Evolutionary conservation across 2,329 filamentous ascomycete genomes (phyloP).

Genomic region (Paraphaeosphaeria sporulosa): DNA sequence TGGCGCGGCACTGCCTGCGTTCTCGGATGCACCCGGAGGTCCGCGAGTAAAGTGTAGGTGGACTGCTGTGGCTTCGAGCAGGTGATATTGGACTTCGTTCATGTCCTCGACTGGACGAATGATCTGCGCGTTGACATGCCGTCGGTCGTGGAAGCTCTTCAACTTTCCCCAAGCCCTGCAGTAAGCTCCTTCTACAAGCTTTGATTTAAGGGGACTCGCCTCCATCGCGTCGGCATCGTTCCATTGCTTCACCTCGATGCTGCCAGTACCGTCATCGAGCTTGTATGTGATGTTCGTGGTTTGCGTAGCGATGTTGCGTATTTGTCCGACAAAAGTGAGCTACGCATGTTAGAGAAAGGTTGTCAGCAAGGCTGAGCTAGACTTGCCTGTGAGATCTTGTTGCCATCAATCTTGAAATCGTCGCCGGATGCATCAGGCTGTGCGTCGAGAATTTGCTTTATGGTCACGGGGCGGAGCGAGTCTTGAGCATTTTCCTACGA

Average conservation of each 20-base stretch:
- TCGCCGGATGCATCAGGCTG: slow-evolving; percentile 63
- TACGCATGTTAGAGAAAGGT: slow-evolving; percentile 49
- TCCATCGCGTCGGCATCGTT: slow-evolving; percentile 68
- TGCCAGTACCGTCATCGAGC: slow-evolving; percentile 92
- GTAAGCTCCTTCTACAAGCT: slow-evolving; percentile 76
- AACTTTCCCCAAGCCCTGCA: slow-evolving; percentile 86
- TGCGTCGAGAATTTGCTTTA: slow-evolving; percentile 91
- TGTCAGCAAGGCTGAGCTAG: not conserved
- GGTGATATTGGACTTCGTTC: slow-evolving; percentile 92
- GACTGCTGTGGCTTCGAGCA: slow-evolving; percentile 87
- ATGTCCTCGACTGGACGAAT: slow-evolving; percentile 82
- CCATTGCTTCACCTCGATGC: slow-evolving; percentile 91
- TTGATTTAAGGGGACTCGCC: slow-evolving; percentile 56
- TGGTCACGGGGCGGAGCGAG: slow-evolving; percentile 89
- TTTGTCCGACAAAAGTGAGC: slow-evolving; percentile 87
- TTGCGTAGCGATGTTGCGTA: slow-evolving; percentile 85
- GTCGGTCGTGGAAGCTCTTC: slow-evolving; percentile 83
- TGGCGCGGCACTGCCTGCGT: slow-evolving; percentile 47
- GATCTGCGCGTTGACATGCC: slow-evolving; percentile 79
- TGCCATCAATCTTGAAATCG: slow-evolving; percentile 84
- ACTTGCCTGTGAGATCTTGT: slow-evolving; percentile 68
- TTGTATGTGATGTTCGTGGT: slow-evolving; percentile 91
- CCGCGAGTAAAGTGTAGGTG: slow-evolving; percentile 85
- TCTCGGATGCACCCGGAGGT: slow-evolving; percentile 56
- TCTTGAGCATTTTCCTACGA: slow-evolving; percentile 74